These are phyloP conservation scores for Leishmania aethiopica DNA, from an alignment of 208 protist species.

Conservation along the genomic window DNA sequence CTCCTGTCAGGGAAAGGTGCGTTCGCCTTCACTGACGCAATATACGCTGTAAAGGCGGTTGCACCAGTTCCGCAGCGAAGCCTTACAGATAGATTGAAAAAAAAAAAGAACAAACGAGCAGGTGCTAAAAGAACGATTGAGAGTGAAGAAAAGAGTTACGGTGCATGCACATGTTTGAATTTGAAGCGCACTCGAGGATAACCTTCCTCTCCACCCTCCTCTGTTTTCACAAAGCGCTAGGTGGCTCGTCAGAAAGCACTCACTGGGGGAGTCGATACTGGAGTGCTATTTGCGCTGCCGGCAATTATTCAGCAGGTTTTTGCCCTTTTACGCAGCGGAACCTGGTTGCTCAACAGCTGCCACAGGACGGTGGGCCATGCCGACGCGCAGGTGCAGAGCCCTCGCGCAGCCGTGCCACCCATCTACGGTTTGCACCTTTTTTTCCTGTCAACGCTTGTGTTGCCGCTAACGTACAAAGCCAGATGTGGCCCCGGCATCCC, in stretches of 20 bases:
- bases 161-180: not conserved
- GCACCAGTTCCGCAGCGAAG: too few relatives aligned
- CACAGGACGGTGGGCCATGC: not conserved
- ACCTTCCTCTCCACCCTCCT: not conserved
- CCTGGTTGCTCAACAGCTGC: not conserved
- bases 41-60: not conserved
- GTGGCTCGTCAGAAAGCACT: not conserved
- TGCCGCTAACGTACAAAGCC: conserved; percentile 13
- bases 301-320: not conserved
- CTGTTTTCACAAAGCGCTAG: not conserved
- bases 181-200: not conserved
- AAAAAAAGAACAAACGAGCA: not conserved
- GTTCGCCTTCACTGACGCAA: not conserved
- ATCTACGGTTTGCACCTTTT: not conserved
- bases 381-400: not conserved
- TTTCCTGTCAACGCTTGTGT: not conserved
- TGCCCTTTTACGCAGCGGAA: not conserved
- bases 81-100: not conserved
- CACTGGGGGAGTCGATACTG: not conserved
- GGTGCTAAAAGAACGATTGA: not conserved
- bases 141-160: not conserved
- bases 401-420: not conserved
- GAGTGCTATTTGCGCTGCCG: not conserved
- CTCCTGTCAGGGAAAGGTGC: not conserved
- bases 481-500: conserved; percentile 27